These are phyloP conservation scores for Triangularia verruculosa DNA, from an alignment of 2,329 filamentous ascomycete species.

Conservation along the genomic window DNA sequence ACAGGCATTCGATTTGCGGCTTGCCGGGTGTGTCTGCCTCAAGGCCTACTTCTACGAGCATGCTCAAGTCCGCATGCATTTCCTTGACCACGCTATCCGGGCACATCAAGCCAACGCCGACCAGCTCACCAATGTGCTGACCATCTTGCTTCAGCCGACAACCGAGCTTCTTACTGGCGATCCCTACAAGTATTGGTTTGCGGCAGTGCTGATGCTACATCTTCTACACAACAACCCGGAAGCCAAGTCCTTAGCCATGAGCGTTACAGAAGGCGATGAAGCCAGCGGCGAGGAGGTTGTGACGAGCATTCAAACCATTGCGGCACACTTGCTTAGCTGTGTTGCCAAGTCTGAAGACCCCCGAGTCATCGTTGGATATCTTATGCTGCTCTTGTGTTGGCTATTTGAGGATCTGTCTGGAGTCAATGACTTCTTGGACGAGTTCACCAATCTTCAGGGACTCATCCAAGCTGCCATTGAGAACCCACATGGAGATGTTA, in stretches of 20 bases:
- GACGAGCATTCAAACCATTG: conserved; percentile 84
- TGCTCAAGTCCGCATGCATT: conserved; percentile 76
- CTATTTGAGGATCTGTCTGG: conserved; percentile 88
- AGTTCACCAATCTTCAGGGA: conserved; percentile 88
- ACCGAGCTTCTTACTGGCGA: conserved; percentile 63
- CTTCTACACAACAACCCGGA: conserved; percentile 75
- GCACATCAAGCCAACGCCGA: conserved; percentile 75
- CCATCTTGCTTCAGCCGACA: conserved; percentile 69
- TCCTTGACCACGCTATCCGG: conserved; percentile 64
- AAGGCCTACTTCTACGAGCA: conserved; percentile 90
- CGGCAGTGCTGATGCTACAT: conserved; percentile 81
- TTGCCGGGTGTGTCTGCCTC: conserved; percentile 84
- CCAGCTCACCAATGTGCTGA: conserved; percentile 84
- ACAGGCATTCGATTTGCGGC: conserved; percentile 72
- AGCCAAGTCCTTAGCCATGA: conserved; percentile 76
- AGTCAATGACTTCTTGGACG: conserved; percentile 87
- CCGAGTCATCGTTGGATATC: conserved; percentile 75
- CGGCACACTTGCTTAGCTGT: conserved; percentile 79
- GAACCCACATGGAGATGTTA: conserved; percentile 57
- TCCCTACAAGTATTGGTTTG: conserved; percentile 87
- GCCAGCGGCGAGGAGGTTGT: conserved; percentile 90
- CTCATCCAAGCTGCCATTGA: conserved; percentile 71
- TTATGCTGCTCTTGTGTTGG: conserved; percentile 87
- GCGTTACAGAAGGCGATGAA: conserved; percentile 83
- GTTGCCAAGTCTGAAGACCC: conserved; percentile 70